phyloP scores from a whole-genome alignment of 352 stramenopile species.

The Pythium graminicola region DNA sequence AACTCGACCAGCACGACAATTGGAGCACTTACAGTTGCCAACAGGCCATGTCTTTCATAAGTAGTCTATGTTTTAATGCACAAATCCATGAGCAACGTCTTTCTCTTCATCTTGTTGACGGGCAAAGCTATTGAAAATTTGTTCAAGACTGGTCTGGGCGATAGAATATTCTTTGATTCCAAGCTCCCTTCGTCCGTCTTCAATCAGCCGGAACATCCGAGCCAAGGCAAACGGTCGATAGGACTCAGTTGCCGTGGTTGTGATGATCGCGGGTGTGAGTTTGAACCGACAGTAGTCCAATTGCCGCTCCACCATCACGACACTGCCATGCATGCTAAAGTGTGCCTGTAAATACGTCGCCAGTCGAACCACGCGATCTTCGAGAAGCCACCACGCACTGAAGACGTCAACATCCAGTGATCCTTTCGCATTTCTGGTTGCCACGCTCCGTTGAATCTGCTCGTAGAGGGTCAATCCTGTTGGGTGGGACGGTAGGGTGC shows the following conservation, averaged over 20 bases:
- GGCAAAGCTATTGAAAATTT: conserved; percentile 86
- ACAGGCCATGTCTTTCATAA: conserved; percentile 38
- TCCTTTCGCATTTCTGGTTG: too few species aligned
- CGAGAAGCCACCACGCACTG: conserved; percentile 57
- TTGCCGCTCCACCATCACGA: conserved; percentile 55
- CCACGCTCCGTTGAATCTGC: conserved; percentile 16
- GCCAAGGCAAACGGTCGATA: conserved; percentile 25
- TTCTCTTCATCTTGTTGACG: conserved; percentile 28
- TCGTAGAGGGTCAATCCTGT: conserved; percentile 25
- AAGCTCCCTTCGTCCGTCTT: conserved; percentile 33
- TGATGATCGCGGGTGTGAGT: conserved; percentile 16
- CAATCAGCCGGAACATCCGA: conserved; percentile 45
- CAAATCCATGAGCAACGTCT: conserved; percentile 9
- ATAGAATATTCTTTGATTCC: conserved; percentile 72
- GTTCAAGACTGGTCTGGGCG: conserved; percentile 76
- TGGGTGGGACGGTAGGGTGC: conserved; percentile 7
- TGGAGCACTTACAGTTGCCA: conserved; percentile 46
- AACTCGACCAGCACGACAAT: conserved; percentile 70
- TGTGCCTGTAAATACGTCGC: conserved; percentile 29
- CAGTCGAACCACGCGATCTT: conserved; percentile 41
- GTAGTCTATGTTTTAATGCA: too few species aligned
- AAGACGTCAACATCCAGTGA: conserved; percentile 31
- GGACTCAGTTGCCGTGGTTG: background rate
- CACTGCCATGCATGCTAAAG: conserved; percentile 22
- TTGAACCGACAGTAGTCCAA: conserved; percentile 61